Evolutionary conservation across 345 rosid genomes (phyloP).

Genomic region (Anacardium occidentale): DNA sequence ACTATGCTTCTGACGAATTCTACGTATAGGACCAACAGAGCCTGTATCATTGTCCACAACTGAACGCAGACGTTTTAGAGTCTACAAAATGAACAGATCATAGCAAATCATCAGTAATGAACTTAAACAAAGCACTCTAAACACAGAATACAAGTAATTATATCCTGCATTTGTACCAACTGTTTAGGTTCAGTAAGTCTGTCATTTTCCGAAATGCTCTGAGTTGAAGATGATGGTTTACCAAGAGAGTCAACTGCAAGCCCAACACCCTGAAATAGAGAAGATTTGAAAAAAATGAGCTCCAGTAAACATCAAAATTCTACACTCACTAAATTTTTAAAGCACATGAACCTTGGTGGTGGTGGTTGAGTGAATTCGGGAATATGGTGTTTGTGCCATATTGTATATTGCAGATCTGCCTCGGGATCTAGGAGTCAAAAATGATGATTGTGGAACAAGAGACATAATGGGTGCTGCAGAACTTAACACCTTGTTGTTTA

Average conservation of each 20-base stretch:
- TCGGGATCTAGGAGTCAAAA: conserved; percentile 67
- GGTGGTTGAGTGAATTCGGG: conserved; percentile 54
- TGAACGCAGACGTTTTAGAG: conserved; percentile 71
- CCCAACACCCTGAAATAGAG: conserved; percentile 42
- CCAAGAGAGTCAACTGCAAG: conserved; percentile 30
- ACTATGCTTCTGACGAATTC: conserved; percentile 85
- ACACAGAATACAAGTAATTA: neutral
- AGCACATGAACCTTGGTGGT: conserved; percentile 48
- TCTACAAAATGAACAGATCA: conserved; percentile 39
- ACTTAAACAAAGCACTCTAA: neutral
- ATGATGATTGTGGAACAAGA: conserved; percentile 51
- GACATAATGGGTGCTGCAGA: conserved; percentile 50
- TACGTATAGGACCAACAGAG: conserved; percentile 78
- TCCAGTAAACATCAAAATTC: conserved; percentile 1
- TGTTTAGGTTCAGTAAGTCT: conserved; percentile 57
- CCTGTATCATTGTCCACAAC: conserved; percentile 74
- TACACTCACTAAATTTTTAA: neutral
- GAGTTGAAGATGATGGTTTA: conserved; percentile 45
- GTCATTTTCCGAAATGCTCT: conserved; percentile 41
- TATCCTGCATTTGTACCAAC: conserved; percentile 38
- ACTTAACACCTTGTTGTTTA: conserved; percentile 35
- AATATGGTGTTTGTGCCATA: conserved; percentile 88
- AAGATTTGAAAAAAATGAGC: conserved; percentile 9
- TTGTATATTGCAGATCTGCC: conserved; percentile 90
- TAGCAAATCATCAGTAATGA: conserved; percentile 7